Evolutionary conservation across 2,329 filamentous ascomycete species (phyloP).

Genomic region (Exophiala dermatitidis): DNA sequence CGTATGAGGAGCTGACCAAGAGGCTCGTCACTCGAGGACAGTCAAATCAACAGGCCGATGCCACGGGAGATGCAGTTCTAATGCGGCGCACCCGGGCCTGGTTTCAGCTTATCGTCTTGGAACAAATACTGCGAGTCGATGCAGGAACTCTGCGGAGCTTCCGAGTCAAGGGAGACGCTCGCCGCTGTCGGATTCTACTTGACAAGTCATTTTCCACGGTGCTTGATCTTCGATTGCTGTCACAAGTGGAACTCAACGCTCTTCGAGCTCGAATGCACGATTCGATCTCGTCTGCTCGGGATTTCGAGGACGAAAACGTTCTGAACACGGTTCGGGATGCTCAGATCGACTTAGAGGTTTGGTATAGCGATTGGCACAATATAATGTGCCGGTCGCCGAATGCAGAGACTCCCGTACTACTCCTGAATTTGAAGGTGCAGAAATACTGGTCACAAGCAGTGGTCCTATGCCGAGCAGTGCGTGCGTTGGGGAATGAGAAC

Average conservation of each 20-base stretch:
- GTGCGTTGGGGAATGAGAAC: slow-evolving; percentile 45
- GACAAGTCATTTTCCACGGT: slow-evolving; percentile 39
- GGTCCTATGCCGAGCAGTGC: slow-evolving; percentile 46
- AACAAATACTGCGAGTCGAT: slow-evolving; percentile 45
- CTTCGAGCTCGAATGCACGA: slow-evolving; percentile 32
- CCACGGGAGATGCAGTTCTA: slow-evolving; percentile 25
- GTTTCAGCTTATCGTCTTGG: slow-evolving; percentile 48
- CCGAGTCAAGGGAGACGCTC: slow-evolving; percentile 33
- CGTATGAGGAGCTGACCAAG: slow-evolving; percentile 37
- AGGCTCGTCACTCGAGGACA: slow-evolving; percentile 27
- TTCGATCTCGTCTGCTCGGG: slow-evolving; percentile 28
- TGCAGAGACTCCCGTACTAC: slow-evolving; percentile 34
- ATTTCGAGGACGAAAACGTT: slow-evolving; percentile 33
- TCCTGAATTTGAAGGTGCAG: slow-evolving; percentile 46
- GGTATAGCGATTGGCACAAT: slow-evolving; percentile 32
- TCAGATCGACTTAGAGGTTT: slow-evolving; percentile 44
- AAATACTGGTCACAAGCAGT: slow-evolving; percentile 50
- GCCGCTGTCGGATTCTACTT: slow-evolving; percentile 42
- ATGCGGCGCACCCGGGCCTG: slow-evolving; percentile 44
- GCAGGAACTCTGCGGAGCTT: slow-evolving; percentile 42
- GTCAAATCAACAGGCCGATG: too few species aligned
- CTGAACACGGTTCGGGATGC: slow-evolving; percentile 39
- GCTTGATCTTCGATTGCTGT: slow-evolving; percentile 47
- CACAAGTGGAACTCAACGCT: slow-evolving; percentile 42
- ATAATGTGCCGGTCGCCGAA: slow-evolving; percentile 29